Base-by-base conservation (phyloP, 116 monocot species). In the Posidonia oceanica region DNA sequence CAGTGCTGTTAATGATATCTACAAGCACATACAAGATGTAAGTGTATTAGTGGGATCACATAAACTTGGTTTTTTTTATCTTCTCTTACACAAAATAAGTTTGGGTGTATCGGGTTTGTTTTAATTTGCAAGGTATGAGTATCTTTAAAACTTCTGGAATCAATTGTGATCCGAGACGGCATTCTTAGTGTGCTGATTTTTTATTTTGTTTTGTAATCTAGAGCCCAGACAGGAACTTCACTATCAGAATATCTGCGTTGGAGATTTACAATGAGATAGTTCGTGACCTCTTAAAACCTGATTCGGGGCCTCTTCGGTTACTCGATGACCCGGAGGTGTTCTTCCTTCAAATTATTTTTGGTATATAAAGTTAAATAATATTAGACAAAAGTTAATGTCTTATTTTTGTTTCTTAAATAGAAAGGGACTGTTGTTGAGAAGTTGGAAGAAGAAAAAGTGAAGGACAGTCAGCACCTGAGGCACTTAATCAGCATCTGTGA, bases 201-300 rank as follows among this genome's bases (percentile, higher is more conserved):
- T 57, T n/a, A 40, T 40, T 60, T 56, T 60, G 52, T 77, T 18
- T 48, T 61, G 40, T 36, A 15, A 63, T 8, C 53, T 72, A 92
- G 92, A 85, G 60, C 54, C 78, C 89, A 39, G 93, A 87, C 41
- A 83, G 90, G 67, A 73, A 87, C 4, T 98, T 85, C 67, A 60
- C 77, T 3, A 89, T 98, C 71, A 92, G 84, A 77, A 87, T 92
- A 40, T 98, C 98, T 54, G 98, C 93, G 39, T 63, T 98, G 78
- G 98, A 92, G 77, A 98, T 98, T 51, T 98, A 98, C 64, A 98
- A 98, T 67, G 98, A 98, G 81, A 61, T 85, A 69, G 93, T 98
- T 60, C 75, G 77, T 65, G 98, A 92, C 68, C 79, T 98, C 68
- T 52, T 92, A 55, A 87, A 81, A 76, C 87, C 89, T 52, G 87